Conservation (phyloP, 1,139 yeast species). For the Pichia cactophila region DNA sequence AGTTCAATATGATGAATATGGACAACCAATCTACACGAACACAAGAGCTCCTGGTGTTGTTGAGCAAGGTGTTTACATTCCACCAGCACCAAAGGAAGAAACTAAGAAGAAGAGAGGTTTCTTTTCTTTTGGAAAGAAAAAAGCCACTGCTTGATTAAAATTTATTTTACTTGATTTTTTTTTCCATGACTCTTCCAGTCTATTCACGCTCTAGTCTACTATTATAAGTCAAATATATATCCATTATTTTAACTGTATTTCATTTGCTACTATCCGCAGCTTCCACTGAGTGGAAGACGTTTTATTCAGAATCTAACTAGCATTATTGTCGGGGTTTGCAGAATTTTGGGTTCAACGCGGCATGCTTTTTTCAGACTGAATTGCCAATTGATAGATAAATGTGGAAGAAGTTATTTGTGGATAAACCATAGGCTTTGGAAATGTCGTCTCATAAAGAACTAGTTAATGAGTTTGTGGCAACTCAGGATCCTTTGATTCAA, state of each 20-base stretch:
- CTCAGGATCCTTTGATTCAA: slow-evolving; percentile 4
- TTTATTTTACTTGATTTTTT: background rate
- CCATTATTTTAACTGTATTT: background rate
- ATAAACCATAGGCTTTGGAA: background rate
- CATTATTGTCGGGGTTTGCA: background rate
- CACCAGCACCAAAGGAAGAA: slow-evolving; percentile 39
- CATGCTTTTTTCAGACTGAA: background rate
- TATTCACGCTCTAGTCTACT: background rate
- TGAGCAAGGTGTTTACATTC: slow-evolving; percentile 62
- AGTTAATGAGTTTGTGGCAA: slow-evolving; percentile 11
- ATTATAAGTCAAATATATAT: background rate
- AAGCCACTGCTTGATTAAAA: slow-evolving; percentile 19
- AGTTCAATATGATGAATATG: slow-evolving; percentile 26
- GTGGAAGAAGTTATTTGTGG: no score
- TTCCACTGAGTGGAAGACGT: no score
- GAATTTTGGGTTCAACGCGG: background rate
- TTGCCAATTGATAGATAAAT: no score
- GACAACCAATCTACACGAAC: slow-evolving; percentile 24
- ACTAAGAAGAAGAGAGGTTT: slow-evolving; percentile 66
- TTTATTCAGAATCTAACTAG: background rate
- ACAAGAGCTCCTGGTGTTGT: slow-evolving; percentile 14
- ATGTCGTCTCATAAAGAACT: slow-evolving; percentile 10
- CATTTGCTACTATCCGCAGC: background rate
- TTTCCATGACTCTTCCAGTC: background rate
- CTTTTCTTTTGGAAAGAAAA: slow-evolving; percentile 56